Base-by-base conservation (phyloP, 768 basidiomycete species). In the Lyophyllum shimeji region DNA sequence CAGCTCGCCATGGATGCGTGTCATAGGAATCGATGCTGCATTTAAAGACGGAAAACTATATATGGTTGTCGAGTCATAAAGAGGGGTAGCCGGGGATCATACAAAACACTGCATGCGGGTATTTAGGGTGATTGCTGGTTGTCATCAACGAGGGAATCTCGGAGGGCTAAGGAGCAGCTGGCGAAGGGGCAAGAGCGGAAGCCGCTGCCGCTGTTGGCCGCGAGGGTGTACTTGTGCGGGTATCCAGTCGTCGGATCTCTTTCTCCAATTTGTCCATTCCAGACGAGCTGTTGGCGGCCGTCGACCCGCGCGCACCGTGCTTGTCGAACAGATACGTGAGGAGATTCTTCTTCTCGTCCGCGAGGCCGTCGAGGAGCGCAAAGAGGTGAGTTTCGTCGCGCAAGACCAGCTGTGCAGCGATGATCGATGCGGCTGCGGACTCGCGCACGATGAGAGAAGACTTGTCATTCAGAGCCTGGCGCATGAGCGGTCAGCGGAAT, bases 291-390 rank as follows among this genome's bases (percentile, higher is more conserved):
- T 67, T 67, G 3, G 67, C 68, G 24, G 64, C 65, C 12, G 65
- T 67, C 49, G 69, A 62, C 43, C 82, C 89, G 20, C 92, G 77
- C 9, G 82, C 89, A 29, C 86, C 86, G 63, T 93, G 89, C 68
- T 93, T 94, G 69, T 93, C 92, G 60, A 95, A 95, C 54, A 93
- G 76, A 61, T 95, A 95, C 1, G 93, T 92, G 47, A 95, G 75
- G 17, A 94, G 75, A 66, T 95, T 93, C 78, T 93, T 93, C 78
- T 94, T 92, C 63, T 91, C 90, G 57, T 92, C 88, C n/a, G 90
- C 84, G 40, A 95, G 76, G 5, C 88, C 89, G 55, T 91, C 89
- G 44, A 95, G 74, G 17, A 95, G 81, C 34, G 83, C 76, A 63
- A 95, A 95, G 1, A 95, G 75, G 60, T 92, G 90, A 0, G 85